Evolutionary conservation across 768 basidiomycete species (phyloP).

Genomic region (Mycena epipterygia): DNA sequence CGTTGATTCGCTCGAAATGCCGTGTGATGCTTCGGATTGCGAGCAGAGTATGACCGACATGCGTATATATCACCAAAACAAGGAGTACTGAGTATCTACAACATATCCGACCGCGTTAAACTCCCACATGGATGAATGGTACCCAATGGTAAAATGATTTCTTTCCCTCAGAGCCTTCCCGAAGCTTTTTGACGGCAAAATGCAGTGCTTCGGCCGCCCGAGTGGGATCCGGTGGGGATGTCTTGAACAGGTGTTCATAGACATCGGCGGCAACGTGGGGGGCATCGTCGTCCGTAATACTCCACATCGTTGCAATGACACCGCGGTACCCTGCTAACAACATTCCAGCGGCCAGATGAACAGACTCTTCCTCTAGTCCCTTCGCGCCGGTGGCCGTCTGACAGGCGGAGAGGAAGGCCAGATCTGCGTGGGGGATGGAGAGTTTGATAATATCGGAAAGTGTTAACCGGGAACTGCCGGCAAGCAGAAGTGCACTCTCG

Average conservation of each 20-base stretch:
- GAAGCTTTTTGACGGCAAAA: no score
- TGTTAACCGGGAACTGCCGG: not conserved
- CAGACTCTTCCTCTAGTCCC: not conserved
- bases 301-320: conserved; percentile 7
- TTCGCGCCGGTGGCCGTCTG: not conserved
- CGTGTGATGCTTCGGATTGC: no score
- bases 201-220: not conserved
- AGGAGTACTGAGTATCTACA: no score
- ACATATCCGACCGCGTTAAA: no score
- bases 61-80: no score
- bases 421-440: not conserved
- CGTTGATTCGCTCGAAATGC: no score
- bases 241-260: conserved; percentile 6
- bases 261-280: not conserved
- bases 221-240: not conserved
- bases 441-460: not conserved
- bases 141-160: no score
- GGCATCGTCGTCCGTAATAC: not conserved
- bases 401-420: not conserved
- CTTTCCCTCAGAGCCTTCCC: no score
- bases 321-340: not conserved
- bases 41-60: no score
- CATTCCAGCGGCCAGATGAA: conserved; percentile 5
- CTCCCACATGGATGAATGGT: no score
- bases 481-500: not conserved